Conservation (phyloP, 805 yeast species). For the Zygotorulaspora danielsina region DNA sequence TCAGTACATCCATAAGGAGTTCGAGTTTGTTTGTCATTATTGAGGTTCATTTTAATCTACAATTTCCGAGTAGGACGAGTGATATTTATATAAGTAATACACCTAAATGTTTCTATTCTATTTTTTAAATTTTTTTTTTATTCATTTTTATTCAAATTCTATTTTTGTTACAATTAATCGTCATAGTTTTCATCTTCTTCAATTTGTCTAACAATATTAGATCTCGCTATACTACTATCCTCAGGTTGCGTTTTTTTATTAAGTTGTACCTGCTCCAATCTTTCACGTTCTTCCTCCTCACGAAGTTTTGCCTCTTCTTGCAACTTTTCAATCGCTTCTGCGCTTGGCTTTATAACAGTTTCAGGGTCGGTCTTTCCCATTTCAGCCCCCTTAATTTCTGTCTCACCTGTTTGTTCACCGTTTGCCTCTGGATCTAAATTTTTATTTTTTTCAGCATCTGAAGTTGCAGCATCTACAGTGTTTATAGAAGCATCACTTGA, state of each 20-base stretch:
- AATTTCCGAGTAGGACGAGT: no score
- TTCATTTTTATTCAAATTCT: conserved; percentile 1
- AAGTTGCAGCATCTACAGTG: conserved; percentile 2
- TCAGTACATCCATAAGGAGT: no score
- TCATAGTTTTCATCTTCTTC: conserved; percentile 47
- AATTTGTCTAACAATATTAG: conserved; percentile 37
- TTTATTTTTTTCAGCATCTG: conserved; percentile 3
- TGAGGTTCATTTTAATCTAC: no score
- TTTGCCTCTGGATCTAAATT: neutral
- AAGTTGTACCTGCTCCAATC: conserved; percentile 11
- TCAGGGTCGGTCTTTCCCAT: conserved; percentile 12
- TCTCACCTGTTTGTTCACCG: neutral
- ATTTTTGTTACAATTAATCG: conserved; percentile 28
- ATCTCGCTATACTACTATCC: conserved; percentile 15
- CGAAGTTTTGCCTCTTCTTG: conserved; percentile 41
- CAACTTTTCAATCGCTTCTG: conserved; percentile 38
- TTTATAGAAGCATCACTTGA: neutral
- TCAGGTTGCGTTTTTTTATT: conserved; percentile 8
- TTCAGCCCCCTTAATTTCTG: neutral
- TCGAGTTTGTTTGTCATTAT: no score
- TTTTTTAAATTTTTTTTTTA: neutral
- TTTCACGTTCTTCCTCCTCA: conserved; percentile 35
- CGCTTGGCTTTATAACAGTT: conserved; percentile 34
- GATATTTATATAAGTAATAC: conserved; percentile 1
- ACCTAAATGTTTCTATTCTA: no score